Evolutionary conservation across 345 rosid species (phyloP), one percentile per base, ranked within the genome.

Genomic region (Rhizophora mangle): DNA sequence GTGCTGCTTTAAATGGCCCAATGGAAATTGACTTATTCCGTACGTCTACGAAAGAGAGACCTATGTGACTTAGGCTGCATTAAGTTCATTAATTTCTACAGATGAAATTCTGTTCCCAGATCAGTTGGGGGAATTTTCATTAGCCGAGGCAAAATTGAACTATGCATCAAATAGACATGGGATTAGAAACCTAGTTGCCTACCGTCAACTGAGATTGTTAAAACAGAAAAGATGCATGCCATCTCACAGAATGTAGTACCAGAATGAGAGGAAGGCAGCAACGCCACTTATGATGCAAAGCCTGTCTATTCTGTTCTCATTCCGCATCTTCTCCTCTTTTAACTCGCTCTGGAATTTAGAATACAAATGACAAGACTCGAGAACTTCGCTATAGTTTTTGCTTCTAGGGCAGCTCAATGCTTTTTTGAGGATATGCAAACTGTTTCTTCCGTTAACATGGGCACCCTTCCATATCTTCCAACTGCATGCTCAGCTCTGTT

Each of bases 381-480:
- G 79, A 74, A 81, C 95, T 73, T 89, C 90, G 21, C 91, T 80
- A 61, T 89, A 82, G 69, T 87, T 87, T 72, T 84, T 86, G 83
- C 95, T 89, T 65, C 95, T 76, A 8, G 39, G 49, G 60, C 95
- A 87, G 77, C 89, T 85, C 69, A 89, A 68, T 1, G 91, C 89
- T 76, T 82, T 87, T 78, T 87, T 84, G 52, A 89, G 88, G 55
- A 89, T 84, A 30, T 78, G 78, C 82, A 89, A 68, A 72, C 91
- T 89, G 84, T 80, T 87, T 69, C 85, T 85, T 49, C 95, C 95
- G 52, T 89, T 89, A 46, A 89, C 89, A 74, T 82, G 88, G 19
- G 95, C 83, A 13, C 91, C 91, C 87, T 74, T 89, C 95, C 89
- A 87, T 89, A 81, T 89, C 91, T 81, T 89, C 89, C 81, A 89